A percentile compares a stretch with the other conserved stretches of the same genome.
These are phyloP conservation scores for Fusarium nanum DNA, from an alignment of 2,329 filamentous ascomycete genomes.

Conservation along the genomic window DNA sequence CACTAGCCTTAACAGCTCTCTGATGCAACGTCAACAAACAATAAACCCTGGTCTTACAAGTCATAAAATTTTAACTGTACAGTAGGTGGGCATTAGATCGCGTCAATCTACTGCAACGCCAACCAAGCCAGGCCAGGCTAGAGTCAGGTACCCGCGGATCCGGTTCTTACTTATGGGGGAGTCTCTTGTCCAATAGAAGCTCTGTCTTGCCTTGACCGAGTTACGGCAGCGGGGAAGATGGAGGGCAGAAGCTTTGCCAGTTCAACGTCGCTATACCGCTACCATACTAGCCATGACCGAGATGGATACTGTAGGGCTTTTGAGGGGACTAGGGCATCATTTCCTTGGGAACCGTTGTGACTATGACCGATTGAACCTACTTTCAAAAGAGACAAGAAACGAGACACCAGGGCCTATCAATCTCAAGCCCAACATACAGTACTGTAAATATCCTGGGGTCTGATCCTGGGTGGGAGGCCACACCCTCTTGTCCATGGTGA, in stretches of 20 bases:
- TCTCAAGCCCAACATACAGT: neutral
- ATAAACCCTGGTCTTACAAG: constrained; percentile 26
- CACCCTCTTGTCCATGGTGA: neutral
- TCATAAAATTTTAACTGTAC: constrained; percentile 15
- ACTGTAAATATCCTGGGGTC: neutral
- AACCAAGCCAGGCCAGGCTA: constrained; percentile 20
- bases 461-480: neutral
- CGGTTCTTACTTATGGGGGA: neutral
- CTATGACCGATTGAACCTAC: neutral
- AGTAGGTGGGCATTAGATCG: constrained; percentile 30
- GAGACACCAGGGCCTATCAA: constrained; percentile 5
- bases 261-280: constrained; percentile 24
- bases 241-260: constrained; percentile 20
- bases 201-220: constrained; percentile 9
- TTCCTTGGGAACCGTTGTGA: constrained; percentile 24
- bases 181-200: constrained; percentile 3
- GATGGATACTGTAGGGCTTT: constrained; percentile 31
- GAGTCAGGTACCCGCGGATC: constrained; percentile 40
- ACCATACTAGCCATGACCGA: constrained; percentile 18
- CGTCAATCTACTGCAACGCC: constrained; percentile 22
- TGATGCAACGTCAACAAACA: constrained; percentile 30
- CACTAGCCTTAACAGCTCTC: constrained; percentile 9
- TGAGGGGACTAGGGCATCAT: constrained; percentile 5
- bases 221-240: constrained; percentile 27
- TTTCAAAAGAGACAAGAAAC: constrained; percentile 4